Conservation (phyloP, 75 land plant species). For the Pinus taeda region DNA sequence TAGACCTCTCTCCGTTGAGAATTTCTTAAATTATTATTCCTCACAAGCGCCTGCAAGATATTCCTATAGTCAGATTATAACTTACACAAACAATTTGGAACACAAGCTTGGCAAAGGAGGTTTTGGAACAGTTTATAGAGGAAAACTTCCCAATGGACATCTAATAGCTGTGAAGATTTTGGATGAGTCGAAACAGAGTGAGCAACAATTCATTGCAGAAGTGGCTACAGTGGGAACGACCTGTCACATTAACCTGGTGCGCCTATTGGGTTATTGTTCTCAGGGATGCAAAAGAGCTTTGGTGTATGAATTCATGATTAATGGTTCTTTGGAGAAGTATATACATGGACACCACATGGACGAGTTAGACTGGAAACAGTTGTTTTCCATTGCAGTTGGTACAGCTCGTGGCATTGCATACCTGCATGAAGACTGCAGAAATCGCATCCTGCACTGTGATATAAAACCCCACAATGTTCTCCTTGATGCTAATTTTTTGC, state of each 20-base stretch:
- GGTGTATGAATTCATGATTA: conserved; percentile 26
- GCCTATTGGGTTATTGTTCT: conserved; percentile 32
- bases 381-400: conserved; percentile 2
- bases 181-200: neutral
- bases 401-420: conserved; percentile 1
- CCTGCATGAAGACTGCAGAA: conserved; percentile 6
- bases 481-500: conserved; percentile 23
- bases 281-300: conserved; percentile 1
- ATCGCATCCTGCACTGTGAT: conserved; percentile 1
- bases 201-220: conserved; percentile 4
- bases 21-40: neutral
- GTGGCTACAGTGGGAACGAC: conserved; percentile 26
- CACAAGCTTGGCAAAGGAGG: conserved; percentile 13
- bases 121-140: conserved; percentile 11
- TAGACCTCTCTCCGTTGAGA: neutral
- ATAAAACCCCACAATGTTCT: conserved; percentile 23
- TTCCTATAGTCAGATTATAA: neutral
- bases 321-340: conserved; percentile 7
- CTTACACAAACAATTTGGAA: conserved; percentile 3
- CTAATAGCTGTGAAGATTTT: conserved; percentile 6
- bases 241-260: conserved; percentile 34
- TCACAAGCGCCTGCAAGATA: neutral
- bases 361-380: neutral
- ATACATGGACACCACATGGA: neutral
- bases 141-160: neutral